These are phyloP conservation scores for Xylaria sp. DNA, from an alignment of 495 filamentous ascomycete species.

Conservation along the genomic window DNA sequence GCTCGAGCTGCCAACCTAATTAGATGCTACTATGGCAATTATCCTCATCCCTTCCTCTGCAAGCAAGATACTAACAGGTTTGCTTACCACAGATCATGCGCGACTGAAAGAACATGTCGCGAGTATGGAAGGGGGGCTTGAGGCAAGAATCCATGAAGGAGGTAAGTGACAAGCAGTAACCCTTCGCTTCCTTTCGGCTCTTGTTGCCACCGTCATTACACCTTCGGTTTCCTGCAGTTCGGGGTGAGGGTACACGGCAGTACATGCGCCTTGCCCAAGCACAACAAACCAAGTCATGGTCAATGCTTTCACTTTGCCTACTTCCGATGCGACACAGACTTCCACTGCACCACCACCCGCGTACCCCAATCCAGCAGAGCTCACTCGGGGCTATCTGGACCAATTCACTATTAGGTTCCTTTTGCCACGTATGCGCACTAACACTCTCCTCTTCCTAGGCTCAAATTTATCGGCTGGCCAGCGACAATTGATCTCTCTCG, in stretches of 20 bases:
- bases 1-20: background rate
- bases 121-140: constrained; percentile 86
- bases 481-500: constrained; percentile 90
- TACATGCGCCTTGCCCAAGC: constrained; percentile 1
- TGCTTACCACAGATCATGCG: constrained; percentile 75
- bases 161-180: constrained; percentile 61
- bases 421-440: constrained; percentile 39
- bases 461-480: constrained; percentile 89
- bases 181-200: constrained; percentile 51
- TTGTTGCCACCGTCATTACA: constrained; percentile 27
- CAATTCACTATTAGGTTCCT: background rate
- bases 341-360: constrained; percentile 33
- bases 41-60: background rate
- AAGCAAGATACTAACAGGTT: constrained; percentile 18
- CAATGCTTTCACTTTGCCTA: constrained; percentile 8
- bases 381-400: background rate
- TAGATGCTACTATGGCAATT: background rate
- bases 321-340: constrained; percentile 19
- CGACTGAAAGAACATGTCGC: constrained; percentile 90
- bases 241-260: constrained; percentile 20
- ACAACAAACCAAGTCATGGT: constrained; percentile 2
- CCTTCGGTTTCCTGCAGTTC: constrained; percentile 37
- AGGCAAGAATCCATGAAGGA: constrained; percentile 92
- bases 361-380: background rate
- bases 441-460: constrained; percentile 46